A percentile compares a stretch with the other conserved stretches of the same genome.
Conservation (phyloP, 768 basidiomycete genomes). For the Phanerochaete carnosa region DNA sequence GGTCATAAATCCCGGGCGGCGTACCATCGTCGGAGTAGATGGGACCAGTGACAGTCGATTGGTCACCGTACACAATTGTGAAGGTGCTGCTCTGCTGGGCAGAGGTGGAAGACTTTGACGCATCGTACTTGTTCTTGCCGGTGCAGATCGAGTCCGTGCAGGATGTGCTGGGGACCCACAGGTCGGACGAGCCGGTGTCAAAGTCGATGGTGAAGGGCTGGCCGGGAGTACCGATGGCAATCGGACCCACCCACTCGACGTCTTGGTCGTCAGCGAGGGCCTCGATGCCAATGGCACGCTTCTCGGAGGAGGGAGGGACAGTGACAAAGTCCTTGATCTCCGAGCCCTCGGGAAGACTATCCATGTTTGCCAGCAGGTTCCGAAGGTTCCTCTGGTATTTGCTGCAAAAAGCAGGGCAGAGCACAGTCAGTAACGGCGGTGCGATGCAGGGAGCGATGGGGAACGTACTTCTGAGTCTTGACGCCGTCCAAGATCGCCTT, state of each 20-base stretch:
- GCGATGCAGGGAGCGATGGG: neutral
- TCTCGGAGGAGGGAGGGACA: conserved; percentile 18
- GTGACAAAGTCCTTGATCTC: conserved; percentile 27
- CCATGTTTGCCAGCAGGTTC: conserved; percentile 32
- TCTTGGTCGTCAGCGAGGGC: conserved; percentile 32
- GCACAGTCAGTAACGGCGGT: neutral
- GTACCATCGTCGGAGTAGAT: conserved; percentile 33
- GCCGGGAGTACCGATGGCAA: conserved; percentile 24
- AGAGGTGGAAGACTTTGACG: conserved; percentile 25
- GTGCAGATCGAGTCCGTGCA: conserved; percentile 15
- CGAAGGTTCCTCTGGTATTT: conserved; percentile 38
- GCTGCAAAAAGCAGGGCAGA: conserved; percentile 15
- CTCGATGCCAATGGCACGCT: conserved; percentile 21
- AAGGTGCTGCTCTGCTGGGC: conserved; percentile 26
- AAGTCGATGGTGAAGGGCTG: conserved; percentile 19
- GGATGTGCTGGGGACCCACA: conserved; percentile 18
- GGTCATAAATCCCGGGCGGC: neutral
- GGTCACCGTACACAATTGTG: conserved; percentile 37
- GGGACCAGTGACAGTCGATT: conserved; percentile 31
- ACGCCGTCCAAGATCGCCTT: conserved; percentile 23
- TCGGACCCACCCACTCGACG: conserved; percentile 37
- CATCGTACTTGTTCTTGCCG: conserved; percentile 11
- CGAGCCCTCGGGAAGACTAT: conserved; percentile 25
- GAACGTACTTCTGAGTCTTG: conserved; percentile 25
- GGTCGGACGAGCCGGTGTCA: conserved; percentile 25